Evolutionary conservation across 169 alveolate species (phyloP).

Genomic region (Plasmodium cynomolgi): DNA sequence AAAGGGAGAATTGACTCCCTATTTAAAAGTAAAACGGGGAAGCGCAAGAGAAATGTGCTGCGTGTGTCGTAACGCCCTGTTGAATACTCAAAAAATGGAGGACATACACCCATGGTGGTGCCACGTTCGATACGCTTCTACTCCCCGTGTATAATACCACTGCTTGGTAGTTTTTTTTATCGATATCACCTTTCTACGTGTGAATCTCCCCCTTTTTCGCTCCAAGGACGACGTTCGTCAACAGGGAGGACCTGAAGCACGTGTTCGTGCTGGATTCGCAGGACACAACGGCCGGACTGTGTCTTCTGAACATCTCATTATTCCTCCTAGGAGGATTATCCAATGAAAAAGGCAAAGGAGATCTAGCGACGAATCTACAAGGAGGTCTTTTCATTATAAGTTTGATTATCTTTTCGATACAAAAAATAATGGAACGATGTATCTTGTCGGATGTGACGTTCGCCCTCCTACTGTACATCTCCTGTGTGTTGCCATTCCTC

Average conservation of each 20-base stretch:
- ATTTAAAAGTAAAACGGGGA: background rate
- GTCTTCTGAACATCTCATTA: slow-evolving; percentile 29
- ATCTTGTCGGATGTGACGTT: slow-evolving; percentile 30
- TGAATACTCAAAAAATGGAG: background rate
- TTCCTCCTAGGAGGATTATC: slow-evolving; percentile 58
- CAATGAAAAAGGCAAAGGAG: slow-evolving; percentile 9
- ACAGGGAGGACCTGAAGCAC: slow-evolving; percentile 43
- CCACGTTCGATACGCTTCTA: background rate
- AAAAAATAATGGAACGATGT: slow-evolving; percentile 1
- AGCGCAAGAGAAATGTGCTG: background rate
- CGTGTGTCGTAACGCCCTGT: background rate
- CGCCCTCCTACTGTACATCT: slow-evolving; percentile 21
- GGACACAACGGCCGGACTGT: slow-evolving; percentile 49
- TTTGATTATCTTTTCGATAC: slow-evolving; percentile 34
- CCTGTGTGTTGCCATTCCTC: slow-evolving; percentile 44
- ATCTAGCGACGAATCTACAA: slow-evolving; percentile 42
- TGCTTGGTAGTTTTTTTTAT: background rate
- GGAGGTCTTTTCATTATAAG: slow-evolving; percentile 63
- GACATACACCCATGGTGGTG: background rate
- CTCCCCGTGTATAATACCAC: background rate
- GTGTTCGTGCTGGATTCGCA: slow-evolving; percentile 22
- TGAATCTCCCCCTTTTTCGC: background rate
- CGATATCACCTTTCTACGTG: background rate
- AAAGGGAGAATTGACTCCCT: background rate
- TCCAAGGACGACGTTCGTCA: slow-evolving; percentile 16